phyloP scores from a whole-genome alignment of 352 stramenopile genomes.

The Aphanomyces stellatus region DNA sequence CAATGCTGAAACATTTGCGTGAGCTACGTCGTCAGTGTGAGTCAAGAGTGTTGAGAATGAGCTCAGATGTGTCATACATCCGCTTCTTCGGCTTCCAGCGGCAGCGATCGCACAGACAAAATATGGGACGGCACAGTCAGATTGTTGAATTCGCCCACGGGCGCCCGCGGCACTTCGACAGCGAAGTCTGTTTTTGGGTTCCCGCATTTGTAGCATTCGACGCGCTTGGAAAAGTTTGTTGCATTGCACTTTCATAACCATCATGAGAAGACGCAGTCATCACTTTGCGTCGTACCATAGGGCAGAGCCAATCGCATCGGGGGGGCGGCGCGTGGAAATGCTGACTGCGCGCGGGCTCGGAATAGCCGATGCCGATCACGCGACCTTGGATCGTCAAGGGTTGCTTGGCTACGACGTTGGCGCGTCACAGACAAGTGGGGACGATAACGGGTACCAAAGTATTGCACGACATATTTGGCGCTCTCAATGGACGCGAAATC shows the following conservation, averaged over 20 bases:
- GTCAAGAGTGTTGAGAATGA: not conserved
- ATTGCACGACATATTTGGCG: conserved; percentile 40
- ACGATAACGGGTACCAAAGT: conserved; percentile 37
- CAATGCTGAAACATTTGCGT: conserved; percentile 59
- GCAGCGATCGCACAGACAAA: conserved; percentile 58
- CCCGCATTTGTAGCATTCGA: conserved; percentile 66
- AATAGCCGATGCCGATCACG: conserved; percentile 35
- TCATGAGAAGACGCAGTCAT: not conserved
- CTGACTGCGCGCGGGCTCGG: conserved; percentile 28
- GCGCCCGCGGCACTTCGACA: conserved; percentile 28
- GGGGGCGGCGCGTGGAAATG: conserved; percentile 21
- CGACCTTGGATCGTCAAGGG: conserved; percentile 48
- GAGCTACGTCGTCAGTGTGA: conserved; percentile 31
- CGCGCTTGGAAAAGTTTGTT: conserved; percentile 61
- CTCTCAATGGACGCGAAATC: conserved; percentile 53
- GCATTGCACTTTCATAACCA: conserved; percentile 50
- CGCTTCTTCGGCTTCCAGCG: conserved; percentile 60
- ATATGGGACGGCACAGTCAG: conserved; percentile 37
- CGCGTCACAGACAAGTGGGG: conserved; percentile 11
- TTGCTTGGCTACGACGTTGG: conserved; percentile 24
- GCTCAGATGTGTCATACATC: conserved; percentile 34
- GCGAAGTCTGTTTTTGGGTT: conserved; percentile 27
- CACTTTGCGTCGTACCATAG: conserved; percentile 29
- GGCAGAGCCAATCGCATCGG: conserved; percentile 63
- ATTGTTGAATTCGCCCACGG: conserved; percentile 11